Base-by-base conservation (phyloP, 495 filamentous ascomycete species). In the Alectoria sarmentosa region DNA sequence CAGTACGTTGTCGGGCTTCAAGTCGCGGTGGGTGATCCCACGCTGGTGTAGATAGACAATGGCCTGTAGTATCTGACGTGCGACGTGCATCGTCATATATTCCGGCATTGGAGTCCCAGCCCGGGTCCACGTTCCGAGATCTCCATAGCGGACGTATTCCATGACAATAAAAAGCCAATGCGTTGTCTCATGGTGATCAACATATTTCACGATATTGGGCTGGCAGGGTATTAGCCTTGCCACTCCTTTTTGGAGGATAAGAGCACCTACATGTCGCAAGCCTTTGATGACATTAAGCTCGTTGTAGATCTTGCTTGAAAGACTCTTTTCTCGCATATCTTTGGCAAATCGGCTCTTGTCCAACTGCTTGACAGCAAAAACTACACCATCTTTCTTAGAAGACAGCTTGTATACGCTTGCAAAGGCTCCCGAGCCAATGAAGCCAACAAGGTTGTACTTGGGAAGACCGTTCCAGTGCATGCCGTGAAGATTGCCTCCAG, bases 1-100 rank as follows among this genome's bases (percentile, higher is more conserved):
- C 34, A 98, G 78, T 65, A 98, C 96, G 71, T 98, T 98, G 76
- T 98, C 95, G 0, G 94, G 94, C 73, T 98, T 98, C 70, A 98
- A 90, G 75, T 98, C 94, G 6, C 94, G 88, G 76, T 98, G 94
- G 0, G 93, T 96, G 68, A 98, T 96, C 58, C 85, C 88, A 68
- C 85, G 86, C 41, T 81, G 75, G 70, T 98, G 94, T 15, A 98
- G 79, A 72, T 98, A 96, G n/a, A 84, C 84, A 19, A 98, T 78
- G 11, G 91, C 92, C 59, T 85, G 80, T 14, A 97, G 74, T 23
- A 98, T 79, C 72, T 98, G 94, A 3, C 76, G 76, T 8, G 91
- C 82, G 69, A 96, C 89, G 7, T 76, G 78, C 69, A 86, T 83
- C 15, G 84, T 88, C 72, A 86, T 80, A 9, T 75, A 72, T 72